Conservation (phyloP, 1,284 basidiomycete species). For the Athelia psychrophila region DNA sequence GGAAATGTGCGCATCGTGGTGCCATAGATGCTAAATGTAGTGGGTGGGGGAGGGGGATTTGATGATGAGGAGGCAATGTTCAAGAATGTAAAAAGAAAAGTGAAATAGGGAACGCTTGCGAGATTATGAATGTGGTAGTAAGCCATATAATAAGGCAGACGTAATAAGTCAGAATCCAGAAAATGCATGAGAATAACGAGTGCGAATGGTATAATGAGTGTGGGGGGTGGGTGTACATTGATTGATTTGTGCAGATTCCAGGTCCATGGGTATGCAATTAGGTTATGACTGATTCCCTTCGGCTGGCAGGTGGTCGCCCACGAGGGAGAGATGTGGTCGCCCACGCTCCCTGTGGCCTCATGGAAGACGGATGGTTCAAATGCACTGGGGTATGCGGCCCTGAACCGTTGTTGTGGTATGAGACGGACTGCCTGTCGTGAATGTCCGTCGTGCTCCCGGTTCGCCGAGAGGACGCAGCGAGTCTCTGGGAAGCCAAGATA, state of each 20-base stretch:
- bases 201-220: constrained; percentile 1
- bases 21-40: not conserved
- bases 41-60: too few relatives aligned
- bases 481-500: not conserved
- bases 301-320: constrained; percentile 9
- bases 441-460: not conserved
- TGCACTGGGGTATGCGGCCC: not conserved
- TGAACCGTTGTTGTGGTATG: not conserved
- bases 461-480: not conserved
- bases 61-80: not conserved
- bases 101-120: not conserved
- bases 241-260: not conserved
- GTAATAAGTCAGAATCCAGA: not conserved
- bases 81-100: not conserved
- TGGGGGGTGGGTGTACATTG: constrained; percentile 2
- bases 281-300: constrained; percentile 17
- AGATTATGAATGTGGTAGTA: not conserved
- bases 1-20: not conserved
- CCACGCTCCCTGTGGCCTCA: constrained; percentile 11
- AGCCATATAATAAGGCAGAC: not conserved
- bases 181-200: constrained; percentile 1
- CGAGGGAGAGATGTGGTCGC: constrained; percentile 12
- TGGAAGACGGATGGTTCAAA: constrained; percentile 11
- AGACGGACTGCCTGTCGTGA: not conserved
- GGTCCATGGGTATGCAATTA: constrained; percentile 12